Conservation (phyloP, 2,329 filamentous ascomycete species). For the Alternaria panax region DNA sequence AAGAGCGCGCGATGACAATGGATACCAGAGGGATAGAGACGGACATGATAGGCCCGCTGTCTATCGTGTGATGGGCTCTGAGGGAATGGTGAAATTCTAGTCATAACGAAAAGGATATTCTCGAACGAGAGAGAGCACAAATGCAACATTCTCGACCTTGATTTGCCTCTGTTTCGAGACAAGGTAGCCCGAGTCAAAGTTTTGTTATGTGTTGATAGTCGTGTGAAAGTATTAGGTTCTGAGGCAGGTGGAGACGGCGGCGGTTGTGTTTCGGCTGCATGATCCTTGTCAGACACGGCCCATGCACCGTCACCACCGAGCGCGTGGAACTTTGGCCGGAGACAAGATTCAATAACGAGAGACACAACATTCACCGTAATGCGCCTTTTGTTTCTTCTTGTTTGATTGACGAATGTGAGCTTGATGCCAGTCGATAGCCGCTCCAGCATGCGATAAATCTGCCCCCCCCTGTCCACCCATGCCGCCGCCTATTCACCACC, state of each 20-base stretch:
- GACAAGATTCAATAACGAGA: constrained; percentile 4
- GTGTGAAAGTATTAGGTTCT: background rate
- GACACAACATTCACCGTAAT: constrained; percentile 1
- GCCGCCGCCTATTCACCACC: constrained; percentile 42
- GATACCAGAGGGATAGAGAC: too few relatives aligned
- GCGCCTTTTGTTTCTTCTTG: constrained; percentile 1
- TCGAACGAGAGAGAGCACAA: too few relatives aligned
- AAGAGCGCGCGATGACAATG: too few relatives aligned
- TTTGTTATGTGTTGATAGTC: too few relatives aligned
- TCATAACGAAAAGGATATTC: too few relatives aligned
- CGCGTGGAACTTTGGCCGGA: constrained; percentile 12
- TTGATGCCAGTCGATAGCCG: background rate
- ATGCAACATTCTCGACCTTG: too few relatives aligned
- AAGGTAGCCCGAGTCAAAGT: background rate
- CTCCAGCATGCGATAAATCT: constrained; percentile 22
- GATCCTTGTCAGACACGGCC: constrained; percentile 13
- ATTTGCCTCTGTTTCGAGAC: background rate
- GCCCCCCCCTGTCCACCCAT: constrained; percentile 34
- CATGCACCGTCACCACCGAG: constrained; percentile 18
- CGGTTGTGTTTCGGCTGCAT: constrained; percentile 15
- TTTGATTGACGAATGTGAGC: background rate
- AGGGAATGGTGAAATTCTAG: too few relatives aligned
- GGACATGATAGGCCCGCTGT: too few relatives aligned
- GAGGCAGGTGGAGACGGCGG: constrained; percentile 9
- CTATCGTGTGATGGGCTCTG: too few relatives aligned